A percentile compares a stretch with the other conserved stretches of the same genome.
Evolutionary conservation across 2,329 filamentous ascomycete species (phyloP).

Genomic region (Parasarocladium wereldwijsianum): DNA sequence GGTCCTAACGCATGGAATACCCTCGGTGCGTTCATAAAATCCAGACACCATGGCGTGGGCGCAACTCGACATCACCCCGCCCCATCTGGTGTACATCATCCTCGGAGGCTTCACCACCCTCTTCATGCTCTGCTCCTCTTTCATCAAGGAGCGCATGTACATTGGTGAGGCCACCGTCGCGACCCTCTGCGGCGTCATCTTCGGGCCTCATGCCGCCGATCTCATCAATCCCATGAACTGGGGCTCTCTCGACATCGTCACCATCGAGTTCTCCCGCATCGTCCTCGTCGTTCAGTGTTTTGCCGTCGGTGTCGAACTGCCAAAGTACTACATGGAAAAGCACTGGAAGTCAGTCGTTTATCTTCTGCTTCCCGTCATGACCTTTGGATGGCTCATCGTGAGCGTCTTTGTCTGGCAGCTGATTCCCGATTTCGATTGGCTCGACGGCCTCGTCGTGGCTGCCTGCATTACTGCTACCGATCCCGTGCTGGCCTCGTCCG

Average conservation of each 20-base stretch:
- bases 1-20: no score
- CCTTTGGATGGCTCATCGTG: constrained; percentile 83
- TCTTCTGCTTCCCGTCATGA: constrained; percentile 91
- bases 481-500: constrained; percentile 89
- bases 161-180: constrained; percentile 97
- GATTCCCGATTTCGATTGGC: constrained; percentile 63
- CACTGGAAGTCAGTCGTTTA: constrained; percentile 91
- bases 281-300: constrained; percentile 89
- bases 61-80: constrained; percentile 74
- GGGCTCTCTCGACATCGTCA: constrained; percentile 77
- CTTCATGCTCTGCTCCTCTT: constrained; percentile 95
- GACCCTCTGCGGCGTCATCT: constrained; percentile 75
- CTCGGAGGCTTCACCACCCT: constrained; percentile 92
- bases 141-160: constrained; percentile 97
- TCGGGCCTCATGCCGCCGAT: constrained; percentile 71
- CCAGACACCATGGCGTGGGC: constrained; percentile 64
- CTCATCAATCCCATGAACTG: constrained; percentile 63
- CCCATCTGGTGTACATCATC: constrained; percentile 97
- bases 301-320: constrained; percentile 79
- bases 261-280: constrained; percentile 77
- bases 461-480: constrained; percentile 96
- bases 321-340: constrained; percentile 90
- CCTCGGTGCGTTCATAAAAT: no score
- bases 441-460: constrained; percentile 74
- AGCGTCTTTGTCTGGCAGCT: constrained; percentile 94